phyloP scores from a whole-genome alignment of 139 green algal species.

The Closterium sp. region DNA sequence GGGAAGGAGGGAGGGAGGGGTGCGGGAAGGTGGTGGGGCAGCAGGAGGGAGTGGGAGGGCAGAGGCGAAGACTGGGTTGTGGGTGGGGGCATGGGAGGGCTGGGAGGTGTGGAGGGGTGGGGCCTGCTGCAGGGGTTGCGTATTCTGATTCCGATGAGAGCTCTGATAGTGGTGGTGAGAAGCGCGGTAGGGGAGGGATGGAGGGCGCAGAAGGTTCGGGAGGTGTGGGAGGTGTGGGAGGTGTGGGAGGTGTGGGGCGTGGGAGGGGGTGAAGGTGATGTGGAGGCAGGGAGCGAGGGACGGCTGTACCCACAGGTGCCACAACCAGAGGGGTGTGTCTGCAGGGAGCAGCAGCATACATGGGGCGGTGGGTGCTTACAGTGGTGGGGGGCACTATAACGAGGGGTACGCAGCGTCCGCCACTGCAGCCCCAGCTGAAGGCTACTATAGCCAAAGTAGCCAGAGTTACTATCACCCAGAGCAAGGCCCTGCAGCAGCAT shows the following conservation, averaged over 20 bases:
- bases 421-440: not conserved
- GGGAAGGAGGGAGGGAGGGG: conserved; percentile 20
- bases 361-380: not conserved
- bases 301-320: not conserved
- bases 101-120: not conserved
- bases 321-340: too few relatives aligned
- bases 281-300: not conserved
- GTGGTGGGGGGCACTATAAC: not conserved
- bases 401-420: not conserved
- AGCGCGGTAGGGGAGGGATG: not conserved
- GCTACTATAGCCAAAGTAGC: not conserved
- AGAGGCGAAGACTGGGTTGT: not conserved
- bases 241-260: too few relatives aligned
- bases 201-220: not conserved
- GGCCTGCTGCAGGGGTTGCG: not conserved
- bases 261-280: not conserved
- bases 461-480: not conserved
- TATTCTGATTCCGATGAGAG: not conserved
- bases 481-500: not conserved
- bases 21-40: not conserved
- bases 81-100: not conserved
- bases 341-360: not conserved
- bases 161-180: not conserved
- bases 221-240: too few relatives aligned
- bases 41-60: not conserved